Percentiles rank a stretch among this genome's conserved stretches.
These are phyloP conservation scores for Boechera stricta DNA, from an alignment of 345 rosid genomes.

Conservation along the genomic window DNA sequence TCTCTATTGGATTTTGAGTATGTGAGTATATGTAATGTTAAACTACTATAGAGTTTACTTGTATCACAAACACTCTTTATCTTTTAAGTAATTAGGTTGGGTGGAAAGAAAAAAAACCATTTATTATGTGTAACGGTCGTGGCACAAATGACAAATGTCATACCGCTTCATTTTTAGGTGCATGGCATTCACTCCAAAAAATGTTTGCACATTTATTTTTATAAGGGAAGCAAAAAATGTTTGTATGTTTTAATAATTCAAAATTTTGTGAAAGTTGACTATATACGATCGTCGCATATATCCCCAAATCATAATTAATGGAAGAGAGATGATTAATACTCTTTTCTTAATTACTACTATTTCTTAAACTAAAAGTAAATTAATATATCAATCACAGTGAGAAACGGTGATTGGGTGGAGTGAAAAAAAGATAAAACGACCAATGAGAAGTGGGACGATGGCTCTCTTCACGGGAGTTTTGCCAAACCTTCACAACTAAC, in stretches of 20 bases:
- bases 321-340: neutral
- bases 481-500: slow-evolving; percentile 35
- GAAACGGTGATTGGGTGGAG: slow-evolving; percentile 9
- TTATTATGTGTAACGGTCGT: slow-evolving; percentile 25
- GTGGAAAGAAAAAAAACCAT: neutral
- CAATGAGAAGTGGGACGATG: slow-evolving; percentile 14
- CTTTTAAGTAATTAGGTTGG: neutral
- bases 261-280: neutral
- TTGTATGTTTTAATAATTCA: neutral
- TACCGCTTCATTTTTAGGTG: neutral
- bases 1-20: neutral
- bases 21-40: neutral
- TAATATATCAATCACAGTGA: neutral
- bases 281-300: neutral
- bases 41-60: neutral
- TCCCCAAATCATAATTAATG: neutral
- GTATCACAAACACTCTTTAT: neutral
- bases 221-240: neutral
- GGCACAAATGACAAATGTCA: slow-evolving; percentile 14
- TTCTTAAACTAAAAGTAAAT: neutral
- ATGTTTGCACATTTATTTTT: neutral
- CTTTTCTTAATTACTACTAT: neutral
- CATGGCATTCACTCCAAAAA: slow-evolving; percentile 14
- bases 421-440: slow-evolving; percentile 21
- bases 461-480: slow-evolving; percentile 27